A percentile compares a stretch with the other conserved stretches of the same genome.
Conservation (phyloP, 768 basidiomycete genomes). For the Amanita phalloides region DNA sequence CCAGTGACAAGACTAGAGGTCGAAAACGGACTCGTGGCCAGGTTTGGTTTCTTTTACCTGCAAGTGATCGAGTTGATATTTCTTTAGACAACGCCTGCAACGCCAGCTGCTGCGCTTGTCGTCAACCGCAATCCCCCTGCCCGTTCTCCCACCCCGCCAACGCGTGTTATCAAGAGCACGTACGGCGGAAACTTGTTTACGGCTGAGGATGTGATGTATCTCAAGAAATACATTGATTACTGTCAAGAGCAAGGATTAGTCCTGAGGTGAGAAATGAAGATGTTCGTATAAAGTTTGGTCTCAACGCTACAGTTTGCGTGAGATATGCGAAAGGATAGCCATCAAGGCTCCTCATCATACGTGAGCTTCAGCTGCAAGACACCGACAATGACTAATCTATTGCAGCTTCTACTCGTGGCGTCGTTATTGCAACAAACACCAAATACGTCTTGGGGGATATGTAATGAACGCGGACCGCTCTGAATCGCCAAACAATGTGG, state of each 20-base stretch:
- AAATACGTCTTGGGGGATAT: slow-evolving; percentile 82
- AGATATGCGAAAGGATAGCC: slow-evolving; percentile 82
- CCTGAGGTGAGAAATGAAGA: slow-evolving; percentile 39
- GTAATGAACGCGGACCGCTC: slow-evolving; percentile 57
- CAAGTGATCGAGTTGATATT: slow-evolving; percentile 3
- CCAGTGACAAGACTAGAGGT: slow-evolving; percentile 43
- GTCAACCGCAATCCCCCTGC: slow-evolving; percentile 58
- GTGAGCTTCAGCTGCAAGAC: slow-evolving; percentile 27
- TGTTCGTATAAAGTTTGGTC: not conserved
- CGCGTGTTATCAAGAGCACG: slow-evolving; percentile 77
- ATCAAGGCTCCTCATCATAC: slow-evolving; percentile 88
- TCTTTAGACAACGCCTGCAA: slow-evolving; percentile 46
- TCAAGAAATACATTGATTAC: slow-evolving; percentile 85
- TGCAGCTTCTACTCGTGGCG: slow-evolving; percentile 83
- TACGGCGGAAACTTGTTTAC: slow-evolving; percentile 87
- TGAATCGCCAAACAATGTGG: slow-evolving; percentile 31
- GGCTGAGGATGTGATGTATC: slow-evolving; percentile 69
- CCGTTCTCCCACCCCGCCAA: slow-evolving; percentile 77
- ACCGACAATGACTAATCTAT: not conserved
- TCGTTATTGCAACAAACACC: slow-evolving; percentile 87
- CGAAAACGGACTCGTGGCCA: slow-evolving; percentile 59
- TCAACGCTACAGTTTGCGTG: slow-evolving; percentile 40
- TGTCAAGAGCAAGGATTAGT: slow-evolving; percentile 83
- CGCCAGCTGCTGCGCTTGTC: slow-evolving; percentile 57
- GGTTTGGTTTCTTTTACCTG: slow-evolving; percentile 21